Base-by-base conservation (phyloP, 164 flowering plant species). In the Kalanchoe fedtschenkoi region DNA sequence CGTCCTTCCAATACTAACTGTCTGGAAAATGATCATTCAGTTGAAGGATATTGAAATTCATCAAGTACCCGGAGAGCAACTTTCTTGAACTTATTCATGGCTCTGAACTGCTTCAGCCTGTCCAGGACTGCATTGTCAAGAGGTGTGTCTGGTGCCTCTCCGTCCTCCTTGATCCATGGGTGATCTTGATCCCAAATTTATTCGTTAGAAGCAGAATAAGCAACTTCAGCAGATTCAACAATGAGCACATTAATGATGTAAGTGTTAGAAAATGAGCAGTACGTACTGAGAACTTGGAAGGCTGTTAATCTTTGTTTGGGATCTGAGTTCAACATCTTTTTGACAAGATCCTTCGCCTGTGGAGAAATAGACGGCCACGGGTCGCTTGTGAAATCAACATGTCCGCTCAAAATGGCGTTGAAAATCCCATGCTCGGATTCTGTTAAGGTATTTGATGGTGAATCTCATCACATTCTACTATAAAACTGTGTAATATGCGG, bases 91-190 rank as follows among this genome's bases (percentile, higher is more conserved):
- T 88, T 78, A 69, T 92, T 92, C 98, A 92, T 92, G 24, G 96
- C 96, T 74, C 81, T 85, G 78, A 92, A 92, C 69, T 92, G 96
- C 70, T 89, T 92, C 71, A 92, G 84, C 79, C 96, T 81, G 42
- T 67, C 76, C 19, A 92, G 65, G 9, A 92, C 98, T 39, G 91
- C 91, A 74, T 87, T 89, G 76, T 89, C 96, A 68, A 92, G 93
- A 58, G 98, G 98, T 62, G 78, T 83, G 67, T 89, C 98, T 10
- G 98, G 96, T 71, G 96, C 98, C 66, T 91, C 98, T 62, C 98
- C 98, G 68, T 83, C 97, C 78, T 91, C 96, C 80, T 87, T 92
- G 61, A 89, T 86, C 98, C 98, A 92, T 66, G 96, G 95, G 79
- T 92, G 96, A 80, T 74, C 96, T 91, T 76, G 60, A 29, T 54